Conservation (phyloP, 1,284 basidiomycete genomes). For the Sporisorium scitamineum region DNA sequence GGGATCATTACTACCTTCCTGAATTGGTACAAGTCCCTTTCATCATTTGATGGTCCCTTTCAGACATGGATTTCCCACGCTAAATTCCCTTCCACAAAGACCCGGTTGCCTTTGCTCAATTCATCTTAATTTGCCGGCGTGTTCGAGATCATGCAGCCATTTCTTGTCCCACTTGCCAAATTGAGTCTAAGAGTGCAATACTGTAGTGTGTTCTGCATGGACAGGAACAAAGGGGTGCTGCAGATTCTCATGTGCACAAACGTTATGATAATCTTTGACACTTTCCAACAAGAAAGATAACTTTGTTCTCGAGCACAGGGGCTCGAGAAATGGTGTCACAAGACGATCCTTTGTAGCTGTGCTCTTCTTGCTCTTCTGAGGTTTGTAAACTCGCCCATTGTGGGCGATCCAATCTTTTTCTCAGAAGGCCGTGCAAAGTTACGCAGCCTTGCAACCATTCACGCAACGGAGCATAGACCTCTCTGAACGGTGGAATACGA, state of each 20-base stretch:
- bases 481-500: no score
- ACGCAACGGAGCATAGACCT: no score
- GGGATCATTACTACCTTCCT: neutral
- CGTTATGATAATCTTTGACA: neutral
- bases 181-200: no score
- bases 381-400: no score
- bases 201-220: no score
- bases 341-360: no score
- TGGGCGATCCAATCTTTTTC: no score
- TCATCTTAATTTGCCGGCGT: neutral
- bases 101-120: neutral
- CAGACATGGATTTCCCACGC: neutral
- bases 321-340: no score
- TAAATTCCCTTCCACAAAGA: neutral
- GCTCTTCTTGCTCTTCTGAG: no score
- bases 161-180: neutral
- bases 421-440: no score
- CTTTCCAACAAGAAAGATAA: no score
- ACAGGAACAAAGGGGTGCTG: neutral
- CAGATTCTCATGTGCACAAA: neutral
- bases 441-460: no score
- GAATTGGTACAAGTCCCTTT: neutral
- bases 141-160: neutral
- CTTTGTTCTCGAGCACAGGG: neutral
- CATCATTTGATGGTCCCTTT: neutral